These are phyloP conservation scores for Pleurostoma richardsiae DNA, from an alignment of 2,329 filamentous ascomycete genomes.

Conservation along the genomic window DNA sequence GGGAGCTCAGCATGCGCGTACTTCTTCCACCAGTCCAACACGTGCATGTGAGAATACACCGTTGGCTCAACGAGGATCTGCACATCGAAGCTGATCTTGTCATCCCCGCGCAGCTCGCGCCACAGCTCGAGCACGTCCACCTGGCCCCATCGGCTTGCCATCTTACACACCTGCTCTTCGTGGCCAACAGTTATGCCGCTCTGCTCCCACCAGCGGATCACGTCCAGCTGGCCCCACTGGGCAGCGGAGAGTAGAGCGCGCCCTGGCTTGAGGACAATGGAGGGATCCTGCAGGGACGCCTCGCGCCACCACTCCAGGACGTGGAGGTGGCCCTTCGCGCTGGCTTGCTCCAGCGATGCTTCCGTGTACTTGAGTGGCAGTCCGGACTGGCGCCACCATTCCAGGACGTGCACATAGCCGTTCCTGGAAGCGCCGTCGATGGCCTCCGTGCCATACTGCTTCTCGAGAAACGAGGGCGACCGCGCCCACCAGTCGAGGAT, in stretches of 20 bases:
- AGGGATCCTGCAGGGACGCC: slow-evolving; percentile 54
- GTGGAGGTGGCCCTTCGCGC: slow-evolving; percentile 73
- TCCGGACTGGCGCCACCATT: slow-evolving; percentile 81
- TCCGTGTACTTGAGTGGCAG: slow-evolving; percentile 82
- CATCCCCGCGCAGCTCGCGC: slow-evolving; percentile 66
- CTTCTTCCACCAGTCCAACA: slow-evolving; percentile 89
- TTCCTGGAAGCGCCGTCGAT: slow-evolving; percentile 83
- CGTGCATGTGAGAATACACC: slow-evolving; percentile 76
- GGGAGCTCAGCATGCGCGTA: slow-evolving; percentile 53
- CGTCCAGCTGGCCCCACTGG: slow-evolving; percentile 72
- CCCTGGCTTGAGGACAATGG: slow-evolving; percentile 67
- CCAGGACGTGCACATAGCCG: slow-evolving; percentile 78
- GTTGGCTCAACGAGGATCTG: slow-evolving; percentile 71
- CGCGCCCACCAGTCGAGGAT: slow-evolving; percentile 90
- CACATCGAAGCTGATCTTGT: slow-evolving; percentile 29
- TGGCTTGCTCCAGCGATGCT: slow-evolving; percentile 81
- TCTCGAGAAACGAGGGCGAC: slow-evolving; percentile 75
- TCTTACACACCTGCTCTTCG: slow-evolving; percentile 75
- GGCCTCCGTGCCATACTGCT: slow-evolving; percentile 80
- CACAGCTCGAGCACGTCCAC: slow-evolving; percentile 80
- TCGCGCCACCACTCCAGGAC: slow-evolving; percentile 94
- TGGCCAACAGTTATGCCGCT: slow-evolving; percentile 76
- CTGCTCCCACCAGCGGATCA: slow-evolving; percentile 83
- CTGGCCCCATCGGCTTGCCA: slow-evolving; percentile 80
- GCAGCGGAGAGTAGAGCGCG: slow-evolving; percentile 80